These are phyloP conservation scores for Meripilus lineatus DNA, from an alignment of 1,284 basidiomycete genomes.

Conservation along the genomic window DNA sequence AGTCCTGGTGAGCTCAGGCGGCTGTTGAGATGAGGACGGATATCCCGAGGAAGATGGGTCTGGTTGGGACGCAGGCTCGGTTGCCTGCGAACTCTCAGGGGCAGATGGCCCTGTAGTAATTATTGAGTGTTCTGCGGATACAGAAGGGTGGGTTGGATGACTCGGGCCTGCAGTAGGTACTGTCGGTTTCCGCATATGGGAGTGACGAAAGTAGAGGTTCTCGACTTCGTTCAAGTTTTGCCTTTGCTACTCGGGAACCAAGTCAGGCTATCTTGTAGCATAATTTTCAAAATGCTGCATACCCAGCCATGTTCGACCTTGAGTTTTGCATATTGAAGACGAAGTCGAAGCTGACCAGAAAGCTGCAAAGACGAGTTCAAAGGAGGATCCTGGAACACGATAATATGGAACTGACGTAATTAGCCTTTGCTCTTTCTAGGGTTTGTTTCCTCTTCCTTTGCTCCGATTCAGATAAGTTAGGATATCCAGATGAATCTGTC, in stretches of 20 bases:
- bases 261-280: too few relatives aligned
- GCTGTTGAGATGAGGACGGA: background rate
- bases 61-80: background rate
- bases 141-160: background rate
- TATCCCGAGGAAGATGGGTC: background rate
- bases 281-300: conserved; percentile 22
- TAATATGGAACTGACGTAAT: conserved; percentile 49
- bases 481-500: background rate
- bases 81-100: too few relatives aligned
- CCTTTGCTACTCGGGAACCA: too few relatives aligned
- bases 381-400: conserved; percentile 1
- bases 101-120: too few relatives aligned
- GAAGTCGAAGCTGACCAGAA: conserved; percentile 67
- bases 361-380: conserved; percentile 38
- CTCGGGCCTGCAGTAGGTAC: background rate
- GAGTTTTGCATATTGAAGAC: conserved; percentile 70
- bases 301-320: conserved; percentile 83
- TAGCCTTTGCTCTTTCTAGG: conserved; percentile 56
- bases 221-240: conserved; percentile 75
- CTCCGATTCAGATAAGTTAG: conserved; percentile 22
- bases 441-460: conserved; percentile 43
- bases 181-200: conserved; percentile 21
- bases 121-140: too few relatives aligned
- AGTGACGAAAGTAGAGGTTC: conserved; percentile 72
- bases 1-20: too few relatives aligned